These are phyloP conservation scores for Exophiala calicioides DNA, from an alignment of 2,329 filamentous ascomycete species.

Conservation along the genomic window DNA sequence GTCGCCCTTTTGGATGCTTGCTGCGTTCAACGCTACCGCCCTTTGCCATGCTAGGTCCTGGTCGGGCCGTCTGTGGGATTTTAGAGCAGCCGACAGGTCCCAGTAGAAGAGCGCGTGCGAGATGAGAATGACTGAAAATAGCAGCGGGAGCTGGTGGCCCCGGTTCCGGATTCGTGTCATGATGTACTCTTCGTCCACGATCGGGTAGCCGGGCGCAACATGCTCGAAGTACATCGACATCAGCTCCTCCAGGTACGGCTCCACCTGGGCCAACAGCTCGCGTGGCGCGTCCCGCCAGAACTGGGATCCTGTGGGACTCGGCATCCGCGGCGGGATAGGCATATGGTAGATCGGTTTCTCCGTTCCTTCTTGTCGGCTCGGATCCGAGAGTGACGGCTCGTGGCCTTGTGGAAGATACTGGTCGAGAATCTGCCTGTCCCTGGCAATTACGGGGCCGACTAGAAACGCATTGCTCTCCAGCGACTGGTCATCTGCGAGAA, in stretches of 20 bases:
- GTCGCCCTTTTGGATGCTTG: conserved; percentile 59
- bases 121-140: conserved; percentile 59
- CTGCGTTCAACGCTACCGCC: conserved; percentile 59
- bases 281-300: conserved; percentile 53
- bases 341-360: conserved; percentile 46
- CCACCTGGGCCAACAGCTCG: conserved; percentile 60
- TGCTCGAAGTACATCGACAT: conserved; percentile 57
- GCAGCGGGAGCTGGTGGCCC: conserved; percentile 57
- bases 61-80: conserved; percentile 55
- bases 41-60: conserved; percentile 64
- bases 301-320: conserved; percentile 43
- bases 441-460: conserved; percentile 59
- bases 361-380: conserved; percentile 33
- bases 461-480: conserved; percentile 47
- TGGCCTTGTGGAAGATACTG: conserved; percentile 53
- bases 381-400: conserved; percentile 25
- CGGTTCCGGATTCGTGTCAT: conserved; percentile 52
- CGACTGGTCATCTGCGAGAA: conserved; percentile 6
- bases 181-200: conserved; percentile 59
- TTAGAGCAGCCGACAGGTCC: conserved; percentile 50
- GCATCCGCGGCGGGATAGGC: conserved; percentile 32
- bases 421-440: conserved; percentile 61
- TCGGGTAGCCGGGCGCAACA: conserved; percentile 62
- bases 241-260: conserved; percentile 55
- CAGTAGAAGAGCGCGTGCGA: conserved; percentile 62